Evolutionary conservation across 257 asterid species (phyloP).

Genomic region (Eucommia ulmoides): DNA sequence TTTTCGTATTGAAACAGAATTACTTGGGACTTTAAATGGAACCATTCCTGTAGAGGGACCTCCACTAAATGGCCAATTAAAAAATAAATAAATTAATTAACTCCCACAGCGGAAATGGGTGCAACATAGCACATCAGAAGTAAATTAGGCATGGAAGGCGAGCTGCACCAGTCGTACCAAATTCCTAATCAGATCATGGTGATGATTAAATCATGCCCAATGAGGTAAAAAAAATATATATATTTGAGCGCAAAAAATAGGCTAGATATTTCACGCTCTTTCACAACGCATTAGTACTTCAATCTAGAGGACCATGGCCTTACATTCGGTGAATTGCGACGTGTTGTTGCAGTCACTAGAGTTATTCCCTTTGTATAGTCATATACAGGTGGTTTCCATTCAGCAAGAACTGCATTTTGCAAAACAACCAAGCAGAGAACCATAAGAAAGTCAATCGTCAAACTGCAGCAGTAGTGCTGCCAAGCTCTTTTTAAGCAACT

Average conservation of each 20-base stretch:
- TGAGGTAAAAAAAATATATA: too few species aligned
- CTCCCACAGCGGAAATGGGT: too few species aligned
- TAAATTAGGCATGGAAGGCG: neutral
- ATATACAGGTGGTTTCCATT: conserved; percentile 95
- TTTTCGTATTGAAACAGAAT: too few species aligned
- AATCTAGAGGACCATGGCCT: conserved; percentile 7
- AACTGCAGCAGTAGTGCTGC: neutral
- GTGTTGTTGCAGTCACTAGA: conserved; percentile 88
- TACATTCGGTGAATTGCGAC: conserved; percentile 95
- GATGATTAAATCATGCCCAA: too few species aligned
- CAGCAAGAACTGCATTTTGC: conserved; percentile 62
- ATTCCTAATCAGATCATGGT: neutral
- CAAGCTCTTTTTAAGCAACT: too few species aligned
- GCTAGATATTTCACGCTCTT: neutral
- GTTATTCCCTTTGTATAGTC: conserved; percentile 60
- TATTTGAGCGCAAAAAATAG: neutral
- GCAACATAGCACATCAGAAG: too few species aligned
- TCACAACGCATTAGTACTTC: neutral
- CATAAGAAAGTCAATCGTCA: neutral
- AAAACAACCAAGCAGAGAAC: conserved; percentile 7
- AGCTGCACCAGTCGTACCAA: neutral
- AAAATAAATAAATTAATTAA: too few species aligned
- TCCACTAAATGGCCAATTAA: too few species aligned
- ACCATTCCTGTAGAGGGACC: too few species aligned
- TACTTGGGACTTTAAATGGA: too few species aligned